phyloP scores from a whole-genome alignment of 345 rosid genomes.

The Anacardium occidentale region DNA sequence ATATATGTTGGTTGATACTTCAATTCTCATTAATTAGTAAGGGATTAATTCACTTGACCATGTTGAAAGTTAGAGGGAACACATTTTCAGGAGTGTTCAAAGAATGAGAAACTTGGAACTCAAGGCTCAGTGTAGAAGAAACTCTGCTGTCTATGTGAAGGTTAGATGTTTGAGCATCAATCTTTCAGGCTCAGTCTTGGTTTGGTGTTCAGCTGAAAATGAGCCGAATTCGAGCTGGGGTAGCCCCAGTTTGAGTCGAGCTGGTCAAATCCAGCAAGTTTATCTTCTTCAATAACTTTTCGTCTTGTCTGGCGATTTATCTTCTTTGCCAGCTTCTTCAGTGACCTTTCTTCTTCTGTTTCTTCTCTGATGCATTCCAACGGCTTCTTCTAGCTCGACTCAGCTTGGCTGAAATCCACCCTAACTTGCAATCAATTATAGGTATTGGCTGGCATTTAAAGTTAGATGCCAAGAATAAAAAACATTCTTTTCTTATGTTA shows the following conservation, averaged over 20 bases:
- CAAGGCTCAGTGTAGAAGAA: conserved; percentile 18
- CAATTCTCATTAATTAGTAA: not conserved
- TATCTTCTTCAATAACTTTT: too few relatives aligned
- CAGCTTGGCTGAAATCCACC: too few relatives aligned
- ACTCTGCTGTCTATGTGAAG: not conserved
- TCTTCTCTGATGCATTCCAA: too few relatives aligned
- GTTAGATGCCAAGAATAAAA: not conserved
- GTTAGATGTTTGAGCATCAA: not conserved
- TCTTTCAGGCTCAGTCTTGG: too few relatives aligned
- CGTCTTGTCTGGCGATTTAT: too few relatives aligned
- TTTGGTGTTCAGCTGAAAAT: too few relatives aligned
- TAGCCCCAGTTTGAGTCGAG: too few relatives aligned
- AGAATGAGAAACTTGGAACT: conserved; percentile 32
- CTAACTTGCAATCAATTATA: not conserved
- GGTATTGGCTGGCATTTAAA: not conserved
- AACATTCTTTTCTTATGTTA: conserved; percentile 18
- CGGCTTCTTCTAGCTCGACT: too few relatives aligned
- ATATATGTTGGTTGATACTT: not conserved
- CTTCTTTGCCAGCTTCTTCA: too few relatives aligned
- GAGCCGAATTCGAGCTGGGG: too few relatives aligned
- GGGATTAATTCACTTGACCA: not conserved
- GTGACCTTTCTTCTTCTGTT: too few relatives aligned
- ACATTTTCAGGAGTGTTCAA: conserved; percentile 36
- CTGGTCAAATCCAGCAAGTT: too few relatives aligned
- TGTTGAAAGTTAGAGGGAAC: not conserved